Percentiles rank a stretch among this genome's conserved stretches.
These are phyloP conservation scores for Arachis monticola DNA, from an alignment of 331 rosid genomes.

Conservation along the genomic window DNA sequence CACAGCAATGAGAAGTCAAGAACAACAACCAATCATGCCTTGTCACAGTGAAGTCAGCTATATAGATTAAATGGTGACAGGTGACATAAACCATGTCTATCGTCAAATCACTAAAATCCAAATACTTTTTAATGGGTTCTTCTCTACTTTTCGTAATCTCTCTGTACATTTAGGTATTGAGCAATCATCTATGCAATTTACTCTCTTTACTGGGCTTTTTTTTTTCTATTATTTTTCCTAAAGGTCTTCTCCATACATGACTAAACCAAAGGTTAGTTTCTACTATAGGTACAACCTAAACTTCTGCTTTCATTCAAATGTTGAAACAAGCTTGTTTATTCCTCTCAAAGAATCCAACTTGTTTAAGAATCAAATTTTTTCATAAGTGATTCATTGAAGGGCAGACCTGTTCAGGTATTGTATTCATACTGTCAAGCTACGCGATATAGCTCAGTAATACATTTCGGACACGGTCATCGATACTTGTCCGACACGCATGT, in stretches of 20 bases:
- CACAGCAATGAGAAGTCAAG: not conserved
- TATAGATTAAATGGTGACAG: not conserved
- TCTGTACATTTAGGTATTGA: not conserved
- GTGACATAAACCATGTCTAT: not conserved
- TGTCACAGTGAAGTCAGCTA: not conserved
- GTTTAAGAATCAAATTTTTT: slow-evolving; percentile 4
- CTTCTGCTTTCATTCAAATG: not conserved
- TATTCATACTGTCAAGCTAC: no score
- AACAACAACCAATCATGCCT: no score
- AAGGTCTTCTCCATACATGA: not conserved
- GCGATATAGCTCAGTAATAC: no score
- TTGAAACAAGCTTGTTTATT: slow-evolving; percentile 1
- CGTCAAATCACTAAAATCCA: not conserved
- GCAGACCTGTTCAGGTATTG: no score
- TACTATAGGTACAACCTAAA: not conserved
- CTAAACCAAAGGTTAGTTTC: not conserved
- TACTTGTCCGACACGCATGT: no score
- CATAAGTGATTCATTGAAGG: not conserved
- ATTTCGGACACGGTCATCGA: no score
- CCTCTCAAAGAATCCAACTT: not conserved
- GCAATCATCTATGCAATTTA: not conserved
- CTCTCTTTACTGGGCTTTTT: not conserved
- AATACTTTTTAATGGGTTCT: not conserved
- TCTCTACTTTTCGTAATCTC: not conserved
- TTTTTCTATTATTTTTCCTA: not conserved